A percentile compares a stretch with the other conserved stretches of the same genome.
These are phyloP conservation scores for Mycosphaerelloides madeirae DNA, from an alignment of 2,329 filamentous ascomycete species.

Conservation along the genomic window DNA sequence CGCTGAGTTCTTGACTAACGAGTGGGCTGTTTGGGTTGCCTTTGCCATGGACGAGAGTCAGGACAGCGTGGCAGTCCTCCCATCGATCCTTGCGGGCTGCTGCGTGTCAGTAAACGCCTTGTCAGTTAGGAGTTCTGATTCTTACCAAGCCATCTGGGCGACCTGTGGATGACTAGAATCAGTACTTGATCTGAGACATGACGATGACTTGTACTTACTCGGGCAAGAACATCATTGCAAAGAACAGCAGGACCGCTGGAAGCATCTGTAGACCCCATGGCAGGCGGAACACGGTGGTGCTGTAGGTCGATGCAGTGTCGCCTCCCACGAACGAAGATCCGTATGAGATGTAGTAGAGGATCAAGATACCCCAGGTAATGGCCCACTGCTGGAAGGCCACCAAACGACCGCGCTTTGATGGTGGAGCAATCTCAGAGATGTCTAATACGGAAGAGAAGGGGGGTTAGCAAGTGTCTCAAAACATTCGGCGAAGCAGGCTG, in stretches of 20 bases:
- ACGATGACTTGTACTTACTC: too few relatives aligned
- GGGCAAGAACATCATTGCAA: slow-evolving; percentile 54
- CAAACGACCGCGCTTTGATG: slow-evolving; percentile 56
- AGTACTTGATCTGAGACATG: too few relatives aligned
- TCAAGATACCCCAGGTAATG: slow-evolving; percentile 60
- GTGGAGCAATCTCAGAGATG: slow-evolving; percentile 59
- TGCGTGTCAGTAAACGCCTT: too few relatives aligned
- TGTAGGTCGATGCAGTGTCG: slow-evolving; percentile 13
- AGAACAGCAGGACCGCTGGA: slow-evolving; percentile 44
- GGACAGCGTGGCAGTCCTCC: slow-evolving; percentile 57
- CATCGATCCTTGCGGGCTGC: slow-evolving; percentile 56
- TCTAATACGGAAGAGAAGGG: too few relatives aligned
- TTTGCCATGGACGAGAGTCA: slow-evolving; percentile 60
- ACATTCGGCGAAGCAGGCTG: too few relatives aligned
- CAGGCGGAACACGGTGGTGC: slow-evolving; percentile 47
- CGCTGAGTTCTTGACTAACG: slow-evolving; percentile 62
- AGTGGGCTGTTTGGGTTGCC: slow-evolving; percentile 42
- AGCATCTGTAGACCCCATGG: slow-evolving; percentile 47
- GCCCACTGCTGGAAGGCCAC: slow-evolving; percentile 69
- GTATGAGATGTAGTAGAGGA: slow-evolving; percentile 64
- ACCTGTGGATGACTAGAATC: too few relatives aligned
- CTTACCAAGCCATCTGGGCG: slow-evolving; percentile 54
- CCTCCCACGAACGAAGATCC: slow-evolving; percentile 59
- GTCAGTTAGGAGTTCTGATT: too few relatives aligned
- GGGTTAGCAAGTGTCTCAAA: too few relatives aligned